phyloP scores from a whole-genome alignment of 768 basidiomycete species.

The Pleurotus eryngii region DNA sequence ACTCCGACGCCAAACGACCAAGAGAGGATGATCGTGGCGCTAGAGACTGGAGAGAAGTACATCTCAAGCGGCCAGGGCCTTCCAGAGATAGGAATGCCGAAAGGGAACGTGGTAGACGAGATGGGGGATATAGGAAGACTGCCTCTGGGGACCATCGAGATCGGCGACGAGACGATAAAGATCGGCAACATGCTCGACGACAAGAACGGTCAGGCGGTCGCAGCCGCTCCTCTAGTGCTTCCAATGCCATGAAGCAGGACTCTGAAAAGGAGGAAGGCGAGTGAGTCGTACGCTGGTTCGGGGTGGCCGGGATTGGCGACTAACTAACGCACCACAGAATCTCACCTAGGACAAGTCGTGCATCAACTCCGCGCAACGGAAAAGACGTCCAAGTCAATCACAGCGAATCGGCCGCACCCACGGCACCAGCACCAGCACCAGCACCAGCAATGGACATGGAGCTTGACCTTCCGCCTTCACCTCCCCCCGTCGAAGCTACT shows the following conservation, averaged over 20 bases:
- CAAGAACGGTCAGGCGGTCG: slow-evolving; percentile 1
- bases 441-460: slow-evolving; percentile 43
- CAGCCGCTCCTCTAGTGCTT: slow-evolving; percentile 2
- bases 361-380: slow-evolving; percentile 13
- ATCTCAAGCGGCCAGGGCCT: slow-evolving; percentile 38
- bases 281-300: slow-evolving; percentile 51
- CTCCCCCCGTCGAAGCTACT: slow-evolving; percentile 57
- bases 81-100: slow-evolving; percentile 18
- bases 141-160: slow-evolving; percentile 36
- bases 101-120: slow-evolving; percentile 35
- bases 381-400: background rate
- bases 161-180: slow-evolving; percentile 12
- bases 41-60: slow-evolving; percentile 70
- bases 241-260: slow-evolving; percentile 26
- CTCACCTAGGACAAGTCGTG: slow-evolving; percentile 47
- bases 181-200: slow-evolving; percentile 21
- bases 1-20: slow-evolving; percentile 45
- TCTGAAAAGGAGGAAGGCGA: slow-evolving; percentile 89
- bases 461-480: slow-evolving; percentile 48
- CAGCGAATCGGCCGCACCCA: background rate
- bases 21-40: slow-evolving; percentile 49
- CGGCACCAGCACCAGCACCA: slow-evolving; percentile 20
- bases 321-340: slow-evolving; percentile 41
- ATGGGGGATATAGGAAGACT: slow-evolving; percentile 35
- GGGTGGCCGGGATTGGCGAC: too few species aligned